Evolutionary conservation across 192 early-diverging fungal genomes (phyloP), one percentile per base, ranked within the genome.

Genomic region (Umbelopsis ramanniana): DNA sequence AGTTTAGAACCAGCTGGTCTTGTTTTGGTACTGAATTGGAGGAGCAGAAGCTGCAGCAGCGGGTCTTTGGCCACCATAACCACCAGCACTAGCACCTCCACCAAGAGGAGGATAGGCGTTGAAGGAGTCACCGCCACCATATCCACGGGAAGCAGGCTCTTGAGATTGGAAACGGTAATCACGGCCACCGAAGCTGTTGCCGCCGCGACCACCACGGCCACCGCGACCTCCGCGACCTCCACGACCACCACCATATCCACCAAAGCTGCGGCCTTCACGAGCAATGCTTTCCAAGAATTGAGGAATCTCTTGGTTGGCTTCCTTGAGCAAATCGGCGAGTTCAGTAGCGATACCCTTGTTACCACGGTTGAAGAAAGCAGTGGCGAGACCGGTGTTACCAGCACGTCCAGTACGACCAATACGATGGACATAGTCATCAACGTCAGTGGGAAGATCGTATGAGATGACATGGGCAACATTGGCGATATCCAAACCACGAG

Each of bases 301-400:
- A 43, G 97, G 97, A 54, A 98, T 76, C 33, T 97, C 95, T 82
- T 98, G 97, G 81, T 97, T 96, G 35, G 97, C 94, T 76, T 98
- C 97, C 72, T 86, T 88, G 48, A 98, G 88, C 70, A 97, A 87
- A 11, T 95, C 94, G 33, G 95, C 83, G 52, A 99, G 80, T 68
- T 93, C 93, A 74, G 87, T 87, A 52, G 92, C 93, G 75, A 98
- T 90, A 68, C 87, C 86, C 78, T 91, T 93, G 88, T 93, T 91
- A 63, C 87, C 84, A 68, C 92, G 89, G 89, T 96, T 95, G 83
- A 98, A 98, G 90, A 98, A 98, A 63, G 94, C 93, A 23, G 96
- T 97, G 60, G 96, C 92, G 26, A 90, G 86, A 71, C 96, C 97
- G 40, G 89, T 91, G 88, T 98, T 98, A 73, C 96, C 96, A 69